Base-by-base conservation (phyloP, 1,139 yeast genomes). In the Komagataea norvegica region DNA sequence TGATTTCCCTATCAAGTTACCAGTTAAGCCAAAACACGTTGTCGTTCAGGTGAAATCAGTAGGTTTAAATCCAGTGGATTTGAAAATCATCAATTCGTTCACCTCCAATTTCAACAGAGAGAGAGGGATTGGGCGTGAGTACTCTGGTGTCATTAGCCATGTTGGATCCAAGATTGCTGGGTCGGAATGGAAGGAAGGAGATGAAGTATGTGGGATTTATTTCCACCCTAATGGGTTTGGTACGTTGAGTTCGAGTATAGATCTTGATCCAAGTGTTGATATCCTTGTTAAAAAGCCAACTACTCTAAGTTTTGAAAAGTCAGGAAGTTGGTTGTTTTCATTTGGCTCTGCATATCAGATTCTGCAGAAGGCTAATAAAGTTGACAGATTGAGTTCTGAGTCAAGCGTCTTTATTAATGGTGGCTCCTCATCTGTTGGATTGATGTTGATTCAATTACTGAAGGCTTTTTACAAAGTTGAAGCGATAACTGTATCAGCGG, bases 341-440 rank as follows among this genome's bases (percentile, higher is more conserved):
- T 70, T 74, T 43, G 79, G 80, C 7, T 67, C 87, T 2, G 86
- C 87, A 0, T 63, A 56, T 45, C 64, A 62, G 30, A 54, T 75
- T 38, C 54, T 77, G 33, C 59, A 59, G 37, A 61, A 51, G 26
- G 50, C 54, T 8, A 53, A 51, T 29, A 56, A 44, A 52, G 47
- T 40, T 38, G 44, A 42, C 31, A 37, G 47, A 8, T 19, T 37
- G 3, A 29, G 23, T n/a, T 11, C 29, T 4, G 55, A 60, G 9
- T 43, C 54, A 4, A 62, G 62, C 43, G 70, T 83, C 1, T 62
- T 84, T 34, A 65, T 85, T 28, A 65, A 82, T 42, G 95, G 95
- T 30, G 91, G 83, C 11, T 76, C 85, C 5, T 75, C 93, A 1
- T 66, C 80, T n/a, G 83, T 82, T 6, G 94, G 91, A 2, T 59